phyloP scores from a whole-genome alignment of 257 asterid genomes.

The Solanum ahanhuiri region DNA sequence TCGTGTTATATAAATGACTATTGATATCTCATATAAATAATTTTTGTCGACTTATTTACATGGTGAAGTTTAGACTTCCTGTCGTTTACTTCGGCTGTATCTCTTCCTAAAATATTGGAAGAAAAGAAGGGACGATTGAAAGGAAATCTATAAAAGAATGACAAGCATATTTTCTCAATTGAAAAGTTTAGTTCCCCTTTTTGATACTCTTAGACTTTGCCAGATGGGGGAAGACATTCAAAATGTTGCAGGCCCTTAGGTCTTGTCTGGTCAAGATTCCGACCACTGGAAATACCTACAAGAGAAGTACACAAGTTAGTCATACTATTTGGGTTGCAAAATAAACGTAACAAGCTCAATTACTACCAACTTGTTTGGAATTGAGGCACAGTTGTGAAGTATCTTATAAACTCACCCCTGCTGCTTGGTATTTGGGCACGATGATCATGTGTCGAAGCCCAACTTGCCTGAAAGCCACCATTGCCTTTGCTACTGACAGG shows the following conservation, averaged over 20 bases:
- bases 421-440: constrained; percentile 68
- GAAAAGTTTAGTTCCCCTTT: constrained; percentile 33
- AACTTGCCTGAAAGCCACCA: constrained; percentile 76
- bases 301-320: constrained; percentile 13
- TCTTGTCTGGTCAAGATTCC: constrained; percentile 96
- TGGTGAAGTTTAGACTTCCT: background rate
- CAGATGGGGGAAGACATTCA: constrained; percentile 66
- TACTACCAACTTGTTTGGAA: background rate
- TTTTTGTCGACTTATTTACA: background rate
- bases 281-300: constrained; percentile 61
- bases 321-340: background rate
- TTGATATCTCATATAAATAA: background rate
- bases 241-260: constrained; percentile 70
- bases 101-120: background rate
- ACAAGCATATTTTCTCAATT: background rate
- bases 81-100: background rate
- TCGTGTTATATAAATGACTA: background rate
- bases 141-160: background rate
- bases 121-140: background rate
- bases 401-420: constrained; percentile 43
- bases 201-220: constrained; percentile 33
- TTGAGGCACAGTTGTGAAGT: background rate
- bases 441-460: constrained; percentile 86
- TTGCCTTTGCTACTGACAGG: constrained; percentile 76
- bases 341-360: background rate